Percentiles rank a stretch among this genome's conserved stretches.
Conservation (phyloP, 2,329 filamentous ascomycete genomes). For the Lasiodiplodia sp. region DNA sequence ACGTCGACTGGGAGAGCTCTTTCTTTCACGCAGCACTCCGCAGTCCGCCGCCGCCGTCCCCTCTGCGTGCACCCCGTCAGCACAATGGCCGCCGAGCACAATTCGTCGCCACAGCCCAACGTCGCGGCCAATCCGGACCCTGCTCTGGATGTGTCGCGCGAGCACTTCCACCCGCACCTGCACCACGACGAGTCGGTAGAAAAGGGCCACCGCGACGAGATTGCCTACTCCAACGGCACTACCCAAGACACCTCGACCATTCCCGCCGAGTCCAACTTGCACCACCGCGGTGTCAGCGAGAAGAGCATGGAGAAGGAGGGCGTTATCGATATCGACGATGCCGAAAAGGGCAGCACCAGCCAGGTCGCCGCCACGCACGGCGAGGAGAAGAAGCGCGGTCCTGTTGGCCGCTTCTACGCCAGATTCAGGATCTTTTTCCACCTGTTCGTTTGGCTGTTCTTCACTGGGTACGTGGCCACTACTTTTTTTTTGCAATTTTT, state of each 20-base stretch:
- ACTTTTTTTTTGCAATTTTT: constrained; percentile 1
- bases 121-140: constrained; percentile 46
- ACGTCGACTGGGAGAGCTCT: not conserved
- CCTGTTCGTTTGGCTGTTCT: constrained; percentile 55
- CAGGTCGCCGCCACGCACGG: constrained; percentile 38
- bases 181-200: constrained; percentile 46
- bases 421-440: constrained; percentile 53
- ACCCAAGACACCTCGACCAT: constrained; percentile 42
- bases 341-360: constrained; percentile 53
- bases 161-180: constrained; percentile 49
- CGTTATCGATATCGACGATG: constrained; percentile 40
- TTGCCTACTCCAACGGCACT: constrained; percentile 45
- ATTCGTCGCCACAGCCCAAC: constrained; percentile 44
- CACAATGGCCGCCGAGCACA: constrained; percentile 36
- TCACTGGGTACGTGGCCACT: constrained; percentile 58
- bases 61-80: not conserved
- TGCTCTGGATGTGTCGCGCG: constrained; percentile 45
- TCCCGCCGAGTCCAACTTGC: constrained; percentile 39
- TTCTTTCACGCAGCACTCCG: constrained; percentile 4
- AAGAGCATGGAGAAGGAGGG: constrained; percentile 45
- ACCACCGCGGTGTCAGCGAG: constrained; percentile 50
- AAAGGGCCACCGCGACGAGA: constrained; percentile 37
- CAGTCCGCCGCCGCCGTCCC: not conserved
- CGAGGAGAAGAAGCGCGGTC: constrained; percentile 40
- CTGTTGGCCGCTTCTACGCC: constrained; percentile 52